These are phyloP conservation scores for Xerophyta viscosa DNA, from an alignment of 106 monocot genomes.

Conservation along the genomic window DNA sequence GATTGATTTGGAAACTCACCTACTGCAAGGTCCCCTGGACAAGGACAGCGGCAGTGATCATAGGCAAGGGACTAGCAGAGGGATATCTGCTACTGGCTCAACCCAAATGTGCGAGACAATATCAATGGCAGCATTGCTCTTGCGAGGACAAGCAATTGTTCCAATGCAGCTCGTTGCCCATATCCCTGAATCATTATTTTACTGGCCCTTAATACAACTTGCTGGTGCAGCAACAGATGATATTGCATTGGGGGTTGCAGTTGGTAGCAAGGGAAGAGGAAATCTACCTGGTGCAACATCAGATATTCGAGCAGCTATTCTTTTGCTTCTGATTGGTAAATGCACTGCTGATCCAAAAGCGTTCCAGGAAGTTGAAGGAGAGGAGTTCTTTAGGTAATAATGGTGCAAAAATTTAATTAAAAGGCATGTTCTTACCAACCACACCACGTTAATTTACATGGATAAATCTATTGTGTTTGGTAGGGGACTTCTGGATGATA, in stretches of 20 bases:
- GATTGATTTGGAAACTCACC: constrained; percentile 9
- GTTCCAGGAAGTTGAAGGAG: constrained; percentile 83
- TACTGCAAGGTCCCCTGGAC: neutral
- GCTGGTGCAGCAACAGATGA: constrained; percentile 96
- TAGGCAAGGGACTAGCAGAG: constrained; percentile 6
- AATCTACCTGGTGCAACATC: constrained; percentile 85
- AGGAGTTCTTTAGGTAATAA: constrained; percentile 89
- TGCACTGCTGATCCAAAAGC: constrained; percentile 79
- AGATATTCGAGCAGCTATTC: constrained; percentile 88
- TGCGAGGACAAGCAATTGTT: constrained; percentile 72
- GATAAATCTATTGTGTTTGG: constrained; percentile 2
- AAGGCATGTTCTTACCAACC: no score
- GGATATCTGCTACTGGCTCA: neutral
- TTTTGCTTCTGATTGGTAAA: constrained; percentile 83
- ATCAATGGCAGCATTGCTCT: constrained; percentile 85
- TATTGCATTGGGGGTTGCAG: constrained; percentile 90
- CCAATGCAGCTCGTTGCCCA: constrained; percentile 80
- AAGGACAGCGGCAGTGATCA: constrained; percentile 20
- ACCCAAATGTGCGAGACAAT: constrained; percentile 23
- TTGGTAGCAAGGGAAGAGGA: constrained; percentile 86
- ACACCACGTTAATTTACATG: neutral
- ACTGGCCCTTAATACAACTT: constrained; percentile 93
- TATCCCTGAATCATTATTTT: constrained; percentile 76
- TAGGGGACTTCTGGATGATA: constrained; percentile 96
- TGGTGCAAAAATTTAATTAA: no score